Percentiles rank a stretch among this genome's conserved stretches.
These are phyloP conservation scores for Eruca vesicaria DNA, from an alignment of 441 rosid species.

Conservation along the genomic window DNA sequence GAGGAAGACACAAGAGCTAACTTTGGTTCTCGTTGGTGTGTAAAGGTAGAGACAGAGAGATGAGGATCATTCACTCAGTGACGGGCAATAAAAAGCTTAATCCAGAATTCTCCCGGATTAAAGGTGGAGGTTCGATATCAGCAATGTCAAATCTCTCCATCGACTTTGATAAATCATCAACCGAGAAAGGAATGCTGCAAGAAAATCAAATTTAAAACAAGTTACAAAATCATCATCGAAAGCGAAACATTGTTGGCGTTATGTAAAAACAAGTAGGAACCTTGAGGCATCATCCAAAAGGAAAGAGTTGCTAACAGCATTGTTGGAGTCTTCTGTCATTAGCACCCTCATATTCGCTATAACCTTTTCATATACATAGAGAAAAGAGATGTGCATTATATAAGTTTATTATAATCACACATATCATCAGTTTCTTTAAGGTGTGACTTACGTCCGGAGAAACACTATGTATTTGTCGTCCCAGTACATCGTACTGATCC, in stretches of 20 bases:
- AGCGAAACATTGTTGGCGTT: neutral
- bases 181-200: slow-evolving; percentile 9
- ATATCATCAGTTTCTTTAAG: neutral
- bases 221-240: neutral
- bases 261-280: neutral
- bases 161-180: slow-evolving; percentile 3
- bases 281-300: slow-evolving; percentile 1
- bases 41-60: slow-evolving; percentile 18
- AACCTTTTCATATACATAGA: neutral
- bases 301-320: slow-evolving; percentile 9
- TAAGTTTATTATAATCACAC: neutral
- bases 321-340: slow-evolving; percentile 6
- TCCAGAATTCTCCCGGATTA: neutral
- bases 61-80: neutral
- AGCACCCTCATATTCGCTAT: slow-evolving; percentile 4
- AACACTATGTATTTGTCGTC: neutral
- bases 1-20: slow-evolving; percentile 11
- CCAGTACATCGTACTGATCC: too few relatives aligned
- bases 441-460: neutral
- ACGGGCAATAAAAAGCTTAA: neutral
- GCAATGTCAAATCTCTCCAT: slow-evolving; percentile 6
- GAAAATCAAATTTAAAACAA: neutral
- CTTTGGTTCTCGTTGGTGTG: neutral
- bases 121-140: neutral
- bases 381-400: too few relatives aligned